Conservation (phyloP, 495 filamentous ascomycete species). For the Podospora conica region DNA sequence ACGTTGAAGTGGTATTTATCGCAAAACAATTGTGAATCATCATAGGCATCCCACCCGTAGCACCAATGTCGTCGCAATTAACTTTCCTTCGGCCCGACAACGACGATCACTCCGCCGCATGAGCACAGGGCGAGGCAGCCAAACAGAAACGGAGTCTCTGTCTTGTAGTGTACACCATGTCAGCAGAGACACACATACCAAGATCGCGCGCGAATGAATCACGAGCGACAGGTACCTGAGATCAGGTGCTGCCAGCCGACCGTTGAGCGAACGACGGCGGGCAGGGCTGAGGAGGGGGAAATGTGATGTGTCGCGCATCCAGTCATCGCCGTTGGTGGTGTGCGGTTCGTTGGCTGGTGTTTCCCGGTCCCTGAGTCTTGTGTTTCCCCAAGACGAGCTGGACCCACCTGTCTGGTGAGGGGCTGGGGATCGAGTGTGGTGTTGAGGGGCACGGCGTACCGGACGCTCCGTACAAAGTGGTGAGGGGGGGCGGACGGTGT, state of each 20-base stretch:
- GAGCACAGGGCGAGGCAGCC: not conserved
- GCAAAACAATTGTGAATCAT: not conserved
- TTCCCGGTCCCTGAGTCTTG: not conserved
- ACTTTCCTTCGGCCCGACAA: not conserved
- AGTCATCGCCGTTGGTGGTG: not conserved
- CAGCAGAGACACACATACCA: not conserved
- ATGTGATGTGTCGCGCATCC: not conserved
- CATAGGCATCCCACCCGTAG: not conserved
- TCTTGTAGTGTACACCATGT: not conserved
- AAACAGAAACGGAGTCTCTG: not conserved
- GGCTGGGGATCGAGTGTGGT: not conserved
- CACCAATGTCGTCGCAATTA: not conserved
- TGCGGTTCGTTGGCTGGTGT: not conserved
- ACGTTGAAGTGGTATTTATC: too few relatives aligned
- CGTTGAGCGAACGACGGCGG: not conserved
- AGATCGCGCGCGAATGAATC: not conserved
- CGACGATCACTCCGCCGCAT: not conserved
- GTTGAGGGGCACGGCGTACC: not conserved
- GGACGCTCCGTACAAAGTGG: not conserved
- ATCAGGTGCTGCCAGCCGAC: not conserved
- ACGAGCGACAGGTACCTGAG: not conserved
- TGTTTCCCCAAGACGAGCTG: not conserved
- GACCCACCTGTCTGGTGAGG: not conserved
- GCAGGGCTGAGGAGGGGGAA: not conserved
- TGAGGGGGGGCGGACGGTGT: not conserved